A percentile compares a stretch with the other conserved stretches of the same genome.
Evolutionary conservation across 1,284 basidiomycete species (phyloP).

Genomic region (Anthracocystis panici-leucophaei): DNA sequence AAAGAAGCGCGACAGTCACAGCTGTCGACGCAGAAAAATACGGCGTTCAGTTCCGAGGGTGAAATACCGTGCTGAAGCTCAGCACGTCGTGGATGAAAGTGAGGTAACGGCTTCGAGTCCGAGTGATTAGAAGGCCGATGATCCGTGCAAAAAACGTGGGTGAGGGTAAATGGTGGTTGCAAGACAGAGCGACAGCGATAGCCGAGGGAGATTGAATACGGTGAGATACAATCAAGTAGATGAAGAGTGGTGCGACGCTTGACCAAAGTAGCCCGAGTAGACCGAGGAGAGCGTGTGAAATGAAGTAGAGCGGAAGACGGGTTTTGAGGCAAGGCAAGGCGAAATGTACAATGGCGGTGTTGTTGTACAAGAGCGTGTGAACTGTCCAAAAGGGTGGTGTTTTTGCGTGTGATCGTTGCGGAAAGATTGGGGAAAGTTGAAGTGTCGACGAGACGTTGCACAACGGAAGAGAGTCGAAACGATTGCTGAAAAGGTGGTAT

Average conservation of each 20-base stretch:
- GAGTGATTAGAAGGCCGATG: not conserved
- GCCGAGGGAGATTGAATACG: not conserved
- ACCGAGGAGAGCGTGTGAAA: not conserved
- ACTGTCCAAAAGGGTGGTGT: not conserved
- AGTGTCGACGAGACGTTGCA: slow-evolving; percentile 1
- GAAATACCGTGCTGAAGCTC: slow-evolving; percentile 10
- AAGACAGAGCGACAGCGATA: not conserved
- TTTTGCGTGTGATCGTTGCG: not conserved
- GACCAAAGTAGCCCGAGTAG: not conserved
- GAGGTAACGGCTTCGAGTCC: no score
- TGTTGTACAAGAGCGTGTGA: not conserved
- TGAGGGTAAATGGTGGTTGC: not conserved
- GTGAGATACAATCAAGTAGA: not conserved
- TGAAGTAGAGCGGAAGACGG: slow-evolving; percentile 5
- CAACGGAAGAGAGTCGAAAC: not conserved
- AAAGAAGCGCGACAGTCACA: slow-evolving; percentile 12
- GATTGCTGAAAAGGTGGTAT: slow-evolving; percentile 4
- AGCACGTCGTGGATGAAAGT: slow-evolving; percentile 9
- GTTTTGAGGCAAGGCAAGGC: not conserved
- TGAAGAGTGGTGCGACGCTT: slow-evolving; percentile 1
- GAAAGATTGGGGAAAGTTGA: not conserved
- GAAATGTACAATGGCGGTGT: not conserved
- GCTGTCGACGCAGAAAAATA: slow-evolving; percentile 14
- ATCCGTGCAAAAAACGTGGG: not conserved
- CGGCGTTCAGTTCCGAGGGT: slow-evolving; percentile 8